These are phyloP conservation scores for Hypomyces perniciosus DNA, from an alignment of 2,329 filamentous ascomycete genomes.

Conservation along the genomic window DNA sequence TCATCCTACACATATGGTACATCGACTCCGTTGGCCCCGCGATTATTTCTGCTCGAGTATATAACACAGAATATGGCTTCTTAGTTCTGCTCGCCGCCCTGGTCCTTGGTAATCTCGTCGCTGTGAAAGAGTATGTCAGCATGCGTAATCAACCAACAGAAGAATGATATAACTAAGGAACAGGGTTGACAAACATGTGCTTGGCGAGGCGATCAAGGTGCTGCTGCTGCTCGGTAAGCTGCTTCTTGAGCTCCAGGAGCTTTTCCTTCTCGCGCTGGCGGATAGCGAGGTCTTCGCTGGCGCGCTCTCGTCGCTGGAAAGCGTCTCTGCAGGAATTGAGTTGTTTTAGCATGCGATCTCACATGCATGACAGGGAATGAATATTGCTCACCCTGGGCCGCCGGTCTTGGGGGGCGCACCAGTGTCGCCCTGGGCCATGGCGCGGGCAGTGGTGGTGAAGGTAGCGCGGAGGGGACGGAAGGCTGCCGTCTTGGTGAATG, in stretches of 20 bases:
- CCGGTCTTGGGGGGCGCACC: conserved; percentile 52
- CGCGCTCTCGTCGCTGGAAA: conserved; percentile 88
- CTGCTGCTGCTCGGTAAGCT: conserved; percentile 69
- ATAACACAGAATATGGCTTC: not conserved
- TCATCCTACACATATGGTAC: not conserved
- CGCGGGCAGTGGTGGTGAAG: conserved; percentile 58
- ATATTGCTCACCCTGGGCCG: conserved; percentile 44
- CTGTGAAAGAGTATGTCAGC: conserved; percentile 37
- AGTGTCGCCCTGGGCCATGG: conserved; percentile 65
- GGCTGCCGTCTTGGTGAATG: conserved; percentile 49
- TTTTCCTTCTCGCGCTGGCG: conserved; percentile 85
- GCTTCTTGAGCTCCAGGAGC: conserved; percentile 68
- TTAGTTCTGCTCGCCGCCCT: conserved; percentile 63
- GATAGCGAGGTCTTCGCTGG: conserved; percentile 79
- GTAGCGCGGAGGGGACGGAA: conserved; percentile 49
- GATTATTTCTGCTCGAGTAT: not conserved
- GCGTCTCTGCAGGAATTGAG: conserved; percentile 58
- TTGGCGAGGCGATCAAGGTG: conserved; percentile 80
- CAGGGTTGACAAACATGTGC: conserved; percentile 62
- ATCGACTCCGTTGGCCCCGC: not conserved
- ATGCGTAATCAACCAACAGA: not conserved
- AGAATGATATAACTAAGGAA: not conserved
- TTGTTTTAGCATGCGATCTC: not conserved
- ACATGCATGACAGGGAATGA: not conserved
- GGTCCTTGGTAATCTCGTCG: conserved; percentile 68